Conservation (phyloP, 805 yeast genomes). For the Kazachstania kunashirensis region DNA sequence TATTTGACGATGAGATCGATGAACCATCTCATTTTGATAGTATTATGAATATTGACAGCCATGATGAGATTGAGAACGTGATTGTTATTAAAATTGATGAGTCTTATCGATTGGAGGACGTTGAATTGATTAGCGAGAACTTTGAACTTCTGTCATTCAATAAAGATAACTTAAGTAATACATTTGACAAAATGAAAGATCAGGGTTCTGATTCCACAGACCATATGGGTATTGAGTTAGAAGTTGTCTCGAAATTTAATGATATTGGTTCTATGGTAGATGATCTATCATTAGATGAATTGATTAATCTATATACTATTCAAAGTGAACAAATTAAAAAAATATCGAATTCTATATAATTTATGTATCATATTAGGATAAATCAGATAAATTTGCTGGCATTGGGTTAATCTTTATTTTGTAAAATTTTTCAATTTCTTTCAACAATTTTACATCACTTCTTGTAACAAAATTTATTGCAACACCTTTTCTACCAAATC, state of each 20-base stretch:
- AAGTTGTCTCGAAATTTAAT: slow-evolving; percentile 23
- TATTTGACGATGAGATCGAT: slow-evolving; percentile 26
- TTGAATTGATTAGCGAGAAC: slow-evolving; percentile 23
- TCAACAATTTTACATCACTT: slow-evolving; percentile 62
- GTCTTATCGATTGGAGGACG: slow-evolving; percentile 11
- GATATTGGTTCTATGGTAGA: slow-evolving; percentile 10
- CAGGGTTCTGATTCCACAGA: neutral
- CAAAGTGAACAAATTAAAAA: slow-evolving; percentile 23
- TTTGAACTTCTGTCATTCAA: slow-evolving; percentile 19
- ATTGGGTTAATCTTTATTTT: slow-evolving; percentile 84
- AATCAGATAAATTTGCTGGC: slow-evolving; percentile 64
- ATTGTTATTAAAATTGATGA: slow-evolving; percentile 19
- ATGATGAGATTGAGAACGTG: slow-evolving; percentile 19
- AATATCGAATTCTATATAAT: slow-evolving; percentile 14
- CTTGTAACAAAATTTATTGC: slow-evolving; percentile 89
- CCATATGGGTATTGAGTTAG: slow-evolving; percentile 14
- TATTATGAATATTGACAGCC: slow-evolving; percentile 3
- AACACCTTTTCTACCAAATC: slow-evolving; percentile 98
- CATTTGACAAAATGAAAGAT: neutral
- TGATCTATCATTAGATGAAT: slow-evolving; percentile 14
- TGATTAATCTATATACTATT: slow-evolving; percentile 17
- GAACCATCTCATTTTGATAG: neutral
- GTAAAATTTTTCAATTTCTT: slow-evolving; percentile 84
- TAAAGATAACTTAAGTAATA: neutral
- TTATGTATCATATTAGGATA: slow-evolving; percentile 24